Percentiles rank a stretch among this genome's conserved stretches.
These are phyloP conservation scores for Gleditsia sinensis DNA, from an alignment of 306 rosid genomes.

Conservation along the genomic window DNA sequence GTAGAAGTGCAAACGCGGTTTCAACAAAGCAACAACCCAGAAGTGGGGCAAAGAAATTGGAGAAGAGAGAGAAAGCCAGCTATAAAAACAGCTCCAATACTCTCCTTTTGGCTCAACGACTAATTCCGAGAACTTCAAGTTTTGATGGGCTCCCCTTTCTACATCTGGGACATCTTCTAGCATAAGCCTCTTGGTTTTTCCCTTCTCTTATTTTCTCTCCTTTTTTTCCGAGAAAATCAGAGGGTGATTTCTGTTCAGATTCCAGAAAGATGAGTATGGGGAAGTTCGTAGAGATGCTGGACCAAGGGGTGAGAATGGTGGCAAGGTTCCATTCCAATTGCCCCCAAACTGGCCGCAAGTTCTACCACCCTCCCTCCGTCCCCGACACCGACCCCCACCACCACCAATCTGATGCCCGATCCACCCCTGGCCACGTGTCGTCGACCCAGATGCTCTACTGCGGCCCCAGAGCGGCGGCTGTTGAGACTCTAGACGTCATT, in stretches of 20 bases:
- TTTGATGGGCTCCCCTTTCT: background rate
- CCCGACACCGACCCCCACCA: slow-evolving; percentile 26
- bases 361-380: slow-evolving; percentile 56
- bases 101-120: background rate
- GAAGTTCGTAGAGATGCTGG: slow-evolving; percentile 60
- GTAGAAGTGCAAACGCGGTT: background rate
- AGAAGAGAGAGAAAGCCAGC: background rate
- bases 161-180: background rate
- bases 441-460: background rate
- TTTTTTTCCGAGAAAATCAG: background rate
- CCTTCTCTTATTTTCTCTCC: background rate
- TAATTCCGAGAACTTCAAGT: no score
- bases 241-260: no score
- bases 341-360: slow-evolving; percentile 64
- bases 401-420: slow-evolving; percentile 9
- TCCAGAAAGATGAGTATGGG: slow-evolving; percentile 30
- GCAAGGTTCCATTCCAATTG: slow-evolving; percentile 58
- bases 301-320: slow-evolving; percentile 51
- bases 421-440: background rate
- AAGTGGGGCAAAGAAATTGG: background rate
- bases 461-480: slow-evolving; percentile 22
- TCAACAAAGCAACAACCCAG: no score
- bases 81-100: background rate
- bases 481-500: slow-evolving; percentile 42
- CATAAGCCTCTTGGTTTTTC: no score